These are phyloP conservation scores for Suhomyces xylopsoci DNA, from an alignment of 805 yeast species.

Conservation along the genomic window DNA sequence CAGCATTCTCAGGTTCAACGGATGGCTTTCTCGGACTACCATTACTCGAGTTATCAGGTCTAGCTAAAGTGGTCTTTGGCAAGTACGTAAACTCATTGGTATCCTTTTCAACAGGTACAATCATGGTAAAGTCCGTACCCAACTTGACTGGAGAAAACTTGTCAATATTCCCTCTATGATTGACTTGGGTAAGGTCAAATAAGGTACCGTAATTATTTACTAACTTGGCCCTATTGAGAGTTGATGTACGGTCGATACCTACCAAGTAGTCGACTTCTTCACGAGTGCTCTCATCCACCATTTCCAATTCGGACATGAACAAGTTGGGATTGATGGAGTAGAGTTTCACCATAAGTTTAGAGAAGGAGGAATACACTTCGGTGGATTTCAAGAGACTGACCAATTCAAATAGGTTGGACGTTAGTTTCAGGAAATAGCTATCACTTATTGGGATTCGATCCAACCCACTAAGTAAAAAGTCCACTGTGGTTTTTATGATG, in stretches of 20 bases:
- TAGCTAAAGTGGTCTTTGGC: constrained; percentile 3
- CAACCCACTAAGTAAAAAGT: constrained; percentile 23
- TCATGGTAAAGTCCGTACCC: constrained; percentile 33
- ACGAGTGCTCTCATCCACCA: constrained; percentile 18
- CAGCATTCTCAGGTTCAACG: neutral
- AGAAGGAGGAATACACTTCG: constrained; percentile 19
- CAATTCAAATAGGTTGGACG: constrained; percentile 27
- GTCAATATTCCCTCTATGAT: constrained; percentile 6
- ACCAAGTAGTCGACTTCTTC: constrained; percentile 33
- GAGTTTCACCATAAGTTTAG: constrained; percentile 24
- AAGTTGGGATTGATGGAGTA: constrained; percentile 26
- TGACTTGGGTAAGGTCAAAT: constrained; percentile 33
- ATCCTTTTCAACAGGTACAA: constrained; percentile 16
- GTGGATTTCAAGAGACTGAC: constrained; percentile 33
- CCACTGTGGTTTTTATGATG: constrained; percentile 26
- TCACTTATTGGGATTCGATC: constrained; percentile 35
- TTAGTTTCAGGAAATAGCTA: constrained; percentile 23
- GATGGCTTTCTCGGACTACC: neutral
- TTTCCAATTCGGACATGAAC: constrained; percentile 25
- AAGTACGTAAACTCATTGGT: constrained; percentile 9
- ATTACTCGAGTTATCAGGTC: neutral
- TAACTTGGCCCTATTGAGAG: constrained; percentile 9
- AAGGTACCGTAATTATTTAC: constrained; percentile 12
- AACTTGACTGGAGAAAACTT: constrained; percentile 27
- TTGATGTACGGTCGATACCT: constrained; percentile 26